phyloP scores from a whole-genome alignment of 768 basidiomycete species.

The Psilocybe subaeruginosa region DNA sequence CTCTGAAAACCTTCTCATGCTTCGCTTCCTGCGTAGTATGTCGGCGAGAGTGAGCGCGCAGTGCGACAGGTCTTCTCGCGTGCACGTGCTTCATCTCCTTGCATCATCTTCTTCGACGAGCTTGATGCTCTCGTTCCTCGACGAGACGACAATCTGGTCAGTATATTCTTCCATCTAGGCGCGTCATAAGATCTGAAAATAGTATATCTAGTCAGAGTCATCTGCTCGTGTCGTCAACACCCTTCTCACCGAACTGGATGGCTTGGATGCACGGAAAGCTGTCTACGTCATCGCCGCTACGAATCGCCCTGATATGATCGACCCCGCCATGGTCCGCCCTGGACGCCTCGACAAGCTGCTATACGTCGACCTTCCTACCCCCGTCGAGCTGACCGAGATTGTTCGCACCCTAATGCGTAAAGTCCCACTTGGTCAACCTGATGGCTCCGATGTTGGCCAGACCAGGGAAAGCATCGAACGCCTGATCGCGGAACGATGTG shows the following conservation, averaged over 20 bases:
- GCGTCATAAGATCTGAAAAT: background rate
- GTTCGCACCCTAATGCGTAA: slow-evolving; percentile 72
- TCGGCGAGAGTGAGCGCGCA: slow-evolving; percentile 95
- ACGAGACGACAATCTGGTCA: slow-evolving; percentile 85
- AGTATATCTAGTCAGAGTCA: slow-evolving; percentile 73
- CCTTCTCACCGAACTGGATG: slow-evolving; percentile 91
- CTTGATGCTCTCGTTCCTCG: slow-evolving; percentile 90
- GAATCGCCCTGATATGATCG: slow-evolving; percentile 96
- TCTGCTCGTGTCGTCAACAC: slow-evolving; percentile 94
- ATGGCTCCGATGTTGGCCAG: slow-evolving; percentile 15
- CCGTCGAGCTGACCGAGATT: slow-evolving; percentile 82
- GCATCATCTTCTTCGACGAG: slow-evolving; percentile 96
- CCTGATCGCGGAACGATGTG: slow-evolving; percentile 67
- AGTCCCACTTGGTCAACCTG: slow-evolving; percentile 59
- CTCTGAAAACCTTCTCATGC: background rate
- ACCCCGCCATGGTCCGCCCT: slow-evolving; percentile 97
- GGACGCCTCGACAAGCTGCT: slow-evolving; percentile 93
- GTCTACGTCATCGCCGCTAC: slow-evolving; percentile 96
- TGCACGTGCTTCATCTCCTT: slow-evolving; percentile 91
- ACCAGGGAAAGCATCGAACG: slow-evolving; percentile 34
- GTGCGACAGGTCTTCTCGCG: slow-evolving; percentile 94
- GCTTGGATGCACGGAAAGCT: slow-evolving; percentile 81
- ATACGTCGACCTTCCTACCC: slow-evolving; percentile 85
- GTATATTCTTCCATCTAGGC: slow-evolving; percentile 24
- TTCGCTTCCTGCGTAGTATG: slow-evolving; percentile 62